A percentile compares a stretch with the other conserved stretches of the same genome.
Evolutionary conservation across 495 filamentous ascomycete species (phyloP).

Genomic region (Daldinia bambusicola): DNA sequence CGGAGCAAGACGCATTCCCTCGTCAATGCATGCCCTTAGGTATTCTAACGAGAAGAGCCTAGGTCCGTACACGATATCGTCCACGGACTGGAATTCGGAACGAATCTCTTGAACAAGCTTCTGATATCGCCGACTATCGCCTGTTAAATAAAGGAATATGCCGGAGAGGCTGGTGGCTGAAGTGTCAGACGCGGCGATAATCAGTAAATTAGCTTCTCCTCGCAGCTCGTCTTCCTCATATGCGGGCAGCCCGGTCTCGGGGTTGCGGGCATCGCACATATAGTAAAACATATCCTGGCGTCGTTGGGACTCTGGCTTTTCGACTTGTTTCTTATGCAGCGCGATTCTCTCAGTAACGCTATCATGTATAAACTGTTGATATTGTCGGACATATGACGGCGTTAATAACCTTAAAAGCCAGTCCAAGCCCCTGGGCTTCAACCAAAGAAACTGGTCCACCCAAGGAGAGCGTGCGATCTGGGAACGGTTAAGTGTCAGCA

Average conservation of each 20-base stretch:
- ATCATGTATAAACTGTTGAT: slow-evolving; percentile 27
- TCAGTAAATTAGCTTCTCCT: slow-evolving; percentile 41
- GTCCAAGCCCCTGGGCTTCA: slow-evolving; percentile 35
- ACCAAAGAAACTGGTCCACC: slow-evolving; percentile 15
- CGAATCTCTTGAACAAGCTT: slow-evolving; percentile 61
- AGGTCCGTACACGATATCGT: slow-evolving; percentile 57
- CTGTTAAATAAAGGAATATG: slow-evolving; percentile 63
- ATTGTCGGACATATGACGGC: slow-evolving; percentile 1
- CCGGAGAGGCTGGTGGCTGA: slow-evolving; percentile 62
- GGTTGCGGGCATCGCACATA: slow-evolving; percentile 46
- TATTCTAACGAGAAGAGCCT: slow-evolving; percentile 55
- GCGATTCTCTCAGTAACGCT: slow-evolving; percentile 29
- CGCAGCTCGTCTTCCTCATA: slow-evolving; percentile 37
- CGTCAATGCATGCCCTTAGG: slow-evolving; percentile 71
- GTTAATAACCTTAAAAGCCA: slow-evolving; percentile 9
- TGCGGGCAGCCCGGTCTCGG: slow-evolving; percentile 37
- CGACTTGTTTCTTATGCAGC: slow-evolving; percentile 15
- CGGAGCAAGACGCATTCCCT: slow-evolving; percentile 69
- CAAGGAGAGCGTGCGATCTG: slow-evolving; percentile 33
- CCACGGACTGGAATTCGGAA: slow-evolving; percentile 51
- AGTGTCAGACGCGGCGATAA: slow-evolving; percentile 45
- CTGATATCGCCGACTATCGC: slow-evolving; percentile 48
- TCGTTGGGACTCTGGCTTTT: slow-evolving; percentile 11
- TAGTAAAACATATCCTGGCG: slow-evolving; percentile 52
- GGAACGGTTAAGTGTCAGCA: neutral